A percentile compares a stretch with the other conserved stretches of the same genome.
These are phyloP conservation scores for Sporothrix euskadiensis DNA, from an alignment of 2,329 filamentous ascomycete species.

Conservation along the genomic window DNA sequence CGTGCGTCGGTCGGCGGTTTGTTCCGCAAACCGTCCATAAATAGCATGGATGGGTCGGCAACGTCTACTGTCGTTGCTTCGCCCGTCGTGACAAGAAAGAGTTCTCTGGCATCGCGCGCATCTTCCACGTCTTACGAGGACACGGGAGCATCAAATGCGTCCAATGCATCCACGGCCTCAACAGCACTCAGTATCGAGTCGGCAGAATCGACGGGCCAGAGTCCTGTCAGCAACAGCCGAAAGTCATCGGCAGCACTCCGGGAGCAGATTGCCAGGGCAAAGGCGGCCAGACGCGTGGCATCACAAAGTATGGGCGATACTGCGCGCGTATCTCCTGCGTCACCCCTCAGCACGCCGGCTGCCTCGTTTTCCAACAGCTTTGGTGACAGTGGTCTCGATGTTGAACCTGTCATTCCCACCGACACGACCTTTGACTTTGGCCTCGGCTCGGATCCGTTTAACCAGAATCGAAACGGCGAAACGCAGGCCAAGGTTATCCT, in stretches of 20 bases:
- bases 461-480: slow-evolving; percentile 59
- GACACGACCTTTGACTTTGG: slow-evolving; percentile 60
- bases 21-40: slow-evolving; percentile 57
- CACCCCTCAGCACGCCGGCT: slow-evolving; percentile 32
- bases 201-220: slow-evolving; percentile 35
- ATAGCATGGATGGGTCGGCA: slow-evolving; percentile 40
- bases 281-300: slow-evolving; percentile 70
- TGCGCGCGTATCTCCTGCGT: slow-evolving; percentile 32
- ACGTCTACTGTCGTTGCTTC: slow-evolving; percentile 25
- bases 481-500: slow-evolving; percentile 67
- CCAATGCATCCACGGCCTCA: slow-evolving; percentile 43
- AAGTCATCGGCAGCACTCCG: slow-evolving; percentile 81
- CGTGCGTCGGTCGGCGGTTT: slow-evolving; percentile 56
- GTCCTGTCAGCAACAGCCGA: slow-evolving; percentile 37
- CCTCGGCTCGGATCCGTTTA: slow-evolving; percentile 67
- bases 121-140: slow-evolving; percentile 45
- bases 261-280: slow-evolving; percentile 90
- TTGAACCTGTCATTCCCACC: slow-evolving; percentile 48
- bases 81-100: slow-evolving; percentile 42
- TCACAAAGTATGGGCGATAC: slow-evolving; percentile 33
- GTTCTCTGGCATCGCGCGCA: slow-evolving; percentile 44
- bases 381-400: slow-evolving; percentile 28
- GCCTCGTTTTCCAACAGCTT: slow-evolving; percentile 27
- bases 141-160: slow-evolving; percentile 41
- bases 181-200: slow-evolving; percentile 44